These are phyloP conservation scores for Macrophomina pseudophaseolina DNA, from an alignment of 2,329 filamentous ascomycete species.

Conservation along the genomic window DNA sequence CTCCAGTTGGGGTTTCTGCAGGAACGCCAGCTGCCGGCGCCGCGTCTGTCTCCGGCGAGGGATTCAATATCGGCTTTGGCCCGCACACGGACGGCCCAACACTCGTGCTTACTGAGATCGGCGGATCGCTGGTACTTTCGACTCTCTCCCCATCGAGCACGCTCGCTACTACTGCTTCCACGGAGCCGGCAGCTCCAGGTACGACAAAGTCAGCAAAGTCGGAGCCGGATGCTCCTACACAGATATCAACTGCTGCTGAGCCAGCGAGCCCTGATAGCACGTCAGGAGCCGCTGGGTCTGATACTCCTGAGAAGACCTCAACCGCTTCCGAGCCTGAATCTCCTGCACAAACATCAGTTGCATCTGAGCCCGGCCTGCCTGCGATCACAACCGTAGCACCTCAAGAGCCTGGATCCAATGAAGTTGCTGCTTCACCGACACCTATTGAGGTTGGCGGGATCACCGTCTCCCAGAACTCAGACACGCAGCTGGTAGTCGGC, in stretches of 20 bases:
- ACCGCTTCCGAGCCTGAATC: neutral
- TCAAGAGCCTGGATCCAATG: neutral
- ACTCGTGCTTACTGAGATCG: constrained; percentile 1
- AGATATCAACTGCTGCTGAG: neutral
- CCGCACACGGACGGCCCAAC: neutral
- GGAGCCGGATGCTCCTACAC: neutral
- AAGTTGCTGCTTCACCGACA: neutral
- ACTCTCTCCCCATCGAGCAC: neutral
- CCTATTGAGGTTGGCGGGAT: constrained; percentile 11
- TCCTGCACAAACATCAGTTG: neutral
- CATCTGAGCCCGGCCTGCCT: neutral
- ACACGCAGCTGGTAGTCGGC: neutral
- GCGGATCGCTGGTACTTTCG: neutral
- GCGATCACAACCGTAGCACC: neutral
- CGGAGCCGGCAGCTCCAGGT: neutral
- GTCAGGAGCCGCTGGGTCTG: neutral
- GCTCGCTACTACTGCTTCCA: neutral
- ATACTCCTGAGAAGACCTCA: neutral
- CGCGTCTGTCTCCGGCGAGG: neutral
- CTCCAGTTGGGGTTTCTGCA: neutral
- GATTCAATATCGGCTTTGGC: neutral
- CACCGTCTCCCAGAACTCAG: constrained; percentile 12
- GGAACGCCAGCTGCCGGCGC: neutral
- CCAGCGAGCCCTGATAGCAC: neutral
- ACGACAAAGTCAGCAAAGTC: neutral